These are phyloP conservation scores for Aphanomyces astaci DNA, from an alignment of 352 stramenopile species.

Conservation along the genomic window DNA sequence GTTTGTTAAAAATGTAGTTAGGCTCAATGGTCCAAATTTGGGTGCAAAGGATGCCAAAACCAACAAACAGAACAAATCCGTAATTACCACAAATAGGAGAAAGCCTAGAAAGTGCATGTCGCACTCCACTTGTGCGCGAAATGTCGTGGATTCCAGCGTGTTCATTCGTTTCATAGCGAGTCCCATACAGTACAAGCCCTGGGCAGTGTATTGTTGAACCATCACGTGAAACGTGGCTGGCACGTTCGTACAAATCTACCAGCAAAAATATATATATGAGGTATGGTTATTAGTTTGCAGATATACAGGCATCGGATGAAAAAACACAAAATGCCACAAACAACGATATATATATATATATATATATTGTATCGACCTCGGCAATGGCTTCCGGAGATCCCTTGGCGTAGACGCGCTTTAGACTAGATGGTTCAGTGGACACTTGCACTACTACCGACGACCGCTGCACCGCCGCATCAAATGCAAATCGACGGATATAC, in stretches of 20 bases:
- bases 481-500: conserved; percentile 55
- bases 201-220: conserved; percentile 50
- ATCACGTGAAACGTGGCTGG: conserved; percentile 62
- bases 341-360: no score
- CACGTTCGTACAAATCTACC: conserved; percentile 58
- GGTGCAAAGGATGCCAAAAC: background rate
- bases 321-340: background rate
- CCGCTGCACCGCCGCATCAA: conserved; percentile 57
- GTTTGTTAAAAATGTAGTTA: no score
- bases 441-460: conserved; percentile 68
- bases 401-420: conserved; percentile 67
- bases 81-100: conserved; percentile 59
- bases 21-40: background rate
- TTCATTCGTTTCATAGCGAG: conserved; percentile 41
- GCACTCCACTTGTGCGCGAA: conserved; percentile 71
- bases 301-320: no score
- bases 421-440: conserved; percentile 37
- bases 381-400: conserved; percentile 53
- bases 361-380: conserved; percentile 19
- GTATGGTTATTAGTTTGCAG: background rate
- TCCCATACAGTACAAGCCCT: conserved; percentile 80
- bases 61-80: background rate
- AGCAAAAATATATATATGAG: background rate
- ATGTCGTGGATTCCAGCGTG: conserved; percentile 34
- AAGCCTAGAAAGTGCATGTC: conserved; percentile 75